Evolutionary conservation across 2,329 filamentous ascomycete species (phyloP).

Genomic region (Pestalotiopsis sp.): DNA sequence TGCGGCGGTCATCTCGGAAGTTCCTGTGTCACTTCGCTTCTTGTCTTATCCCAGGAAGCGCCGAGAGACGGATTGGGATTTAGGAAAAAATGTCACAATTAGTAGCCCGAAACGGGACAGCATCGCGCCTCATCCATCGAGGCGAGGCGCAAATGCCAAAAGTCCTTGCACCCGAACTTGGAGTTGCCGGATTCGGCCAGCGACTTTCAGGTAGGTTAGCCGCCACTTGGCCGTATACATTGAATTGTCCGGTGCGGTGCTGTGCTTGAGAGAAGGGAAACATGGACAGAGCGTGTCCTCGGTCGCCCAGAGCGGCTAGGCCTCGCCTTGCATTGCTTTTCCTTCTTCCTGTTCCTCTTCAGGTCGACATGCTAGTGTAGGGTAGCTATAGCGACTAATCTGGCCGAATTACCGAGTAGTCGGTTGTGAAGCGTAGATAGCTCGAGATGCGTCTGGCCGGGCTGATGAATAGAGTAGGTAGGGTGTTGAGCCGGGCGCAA

Average conservation of each 20-base stretch:
- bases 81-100: background rate
- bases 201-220: background rate
- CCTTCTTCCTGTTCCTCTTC: background rate
- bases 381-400: background rate
- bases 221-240: background rate
- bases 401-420: background rate
- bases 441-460: background rate
- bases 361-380: background rate
- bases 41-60: background rate
- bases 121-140: background rate
- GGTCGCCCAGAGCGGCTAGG: background rate
- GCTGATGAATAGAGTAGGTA: background rate
- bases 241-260: background rate
- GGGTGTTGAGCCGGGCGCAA: background rate
- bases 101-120: background rate
- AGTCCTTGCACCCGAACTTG: background rate
- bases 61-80: background rate
- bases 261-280: background rate
- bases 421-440: background rate
- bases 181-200: conserved; percentile 3
- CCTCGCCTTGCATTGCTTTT: background rate
- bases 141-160: background rate
- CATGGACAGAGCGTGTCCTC: background rate
- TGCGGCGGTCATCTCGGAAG: background rate
- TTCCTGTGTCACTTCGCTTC: background rate